phyloP scores from a whole-genome alignment of 1,284 basidiomycete genomes.

The Malassezia psittaci region DNA sequence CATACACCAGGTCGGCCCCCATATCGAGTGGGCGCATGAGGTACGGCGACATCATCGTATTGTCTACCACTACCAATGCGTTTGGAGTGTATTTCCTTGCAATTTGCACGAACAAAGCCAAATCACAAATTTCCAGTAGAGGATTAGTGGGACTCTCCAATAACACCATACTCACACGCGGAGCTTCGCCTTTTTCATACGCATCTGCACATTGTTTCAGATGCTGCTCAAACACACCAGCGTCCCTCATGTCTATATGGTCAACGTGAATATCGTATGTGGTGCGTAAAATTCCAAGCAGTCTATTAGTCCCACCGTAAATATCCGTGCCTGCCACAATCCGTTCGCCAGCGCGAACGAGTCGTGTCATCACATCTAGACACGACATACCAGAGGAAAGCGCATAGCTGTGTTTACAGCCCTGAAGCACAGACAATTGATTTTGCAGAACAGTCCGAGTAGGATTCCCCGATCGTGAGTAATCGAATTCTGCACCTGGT shows the following conservation, averaged over 20 bases:
- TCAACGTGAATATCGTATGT: conserved; percentile 82
- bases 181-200: conserved; percentile 23
- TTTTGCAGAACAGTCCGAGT: conserved; percentile 56
- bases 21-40: conserved; percentile 89
- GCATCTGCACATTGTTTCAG: conserved; percentile 29
- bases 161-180: conserved; percentile 51
- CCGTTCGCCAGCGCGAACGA: conserved; percentile 86
- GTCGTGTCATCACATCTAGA: conserved; percentile 82
- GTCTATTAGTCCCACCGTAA: conserved; percentile 93
- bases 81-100: conserved; percentile 41
- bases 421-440: conserved; percentile 43
- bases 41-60: conserved; percentile 99
- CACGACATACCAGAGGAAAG: conserved; percentile 98
- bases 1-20: conserved; percentile 92
- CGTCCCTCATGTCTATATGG: conserved; percentile 84
- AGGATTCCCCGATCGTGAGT: conserved; percentile 88
- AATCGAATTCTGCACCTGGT: conserved; percentile 73
- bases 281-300: conserved; percentile 77
- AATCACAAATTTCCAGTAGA: conserved; percentile 85
- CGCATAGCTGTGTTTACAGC: conserved; percentile 65
- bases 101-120: conserved; percentile 52
- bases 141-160: conserved; percentile 97
- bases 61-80: conserved; percentile 56
- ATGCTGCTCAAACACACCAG: conserved; percentile 48
- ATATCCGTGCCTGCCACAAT: conserved; percentile 94